Percentiles rank a stretch among this genome's conserved stretches.
phyloP scores from a whole-genome alignment of 148 eudicot genomes.

The Polygonum maritimum region DNA sequence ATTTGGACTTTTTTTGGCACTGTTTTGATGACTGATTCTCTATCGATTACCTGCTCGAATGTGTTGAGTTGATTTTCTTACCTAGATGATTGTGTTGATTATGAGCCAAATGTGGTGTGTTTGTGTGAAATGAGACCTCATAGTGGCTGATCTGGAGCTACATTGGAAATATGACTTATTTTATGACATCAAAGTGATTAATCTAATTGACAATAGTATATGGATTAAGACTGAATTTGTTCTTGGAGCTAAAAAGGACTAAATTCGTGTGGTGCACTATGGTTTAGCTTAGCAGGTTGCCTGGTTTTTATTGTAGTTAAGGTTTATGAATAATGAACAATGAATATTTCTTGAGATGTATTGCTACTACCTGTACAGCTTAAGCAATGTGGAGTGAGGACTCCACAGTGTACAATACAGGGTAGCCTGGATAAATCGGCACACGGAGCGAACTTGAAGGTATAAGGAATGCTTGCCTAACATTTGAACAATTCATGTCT shows the following conservation, averaged over 20 bases:
- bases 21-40: background rate
- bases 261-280: no score
- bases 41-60: no score
- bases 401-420: constrained; percentile 91
- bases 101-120: background rate
- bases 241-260: background rate
- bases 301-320: background rate
- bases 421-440: constrained; percentile 70
- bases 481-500: background rate
- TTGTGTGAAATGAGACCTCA: background rate
- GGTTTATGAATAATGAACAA: background rate
- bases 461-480: constrained; percentile 10
- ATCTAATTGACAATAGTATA: background rate
- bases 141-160: background rate
- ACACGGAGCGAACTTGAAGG: constrained; percentile 45
- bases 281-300: background rate
- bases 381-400: constrained; percentile 62
- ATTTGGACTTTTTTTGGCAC: background rate
- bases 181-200: no score
- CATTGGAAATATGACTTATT: background rate
- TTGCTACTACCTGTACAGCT: constrained; percentile 35
- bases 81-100: no score
- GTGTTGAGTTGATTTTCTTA: no score
- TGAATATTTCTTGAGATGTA: background rate
- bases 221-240: background rate